phyloP scores from a whole-genome alignment of 352 stramenopile genomes.

The Pythium grandisporangium region DNA sequence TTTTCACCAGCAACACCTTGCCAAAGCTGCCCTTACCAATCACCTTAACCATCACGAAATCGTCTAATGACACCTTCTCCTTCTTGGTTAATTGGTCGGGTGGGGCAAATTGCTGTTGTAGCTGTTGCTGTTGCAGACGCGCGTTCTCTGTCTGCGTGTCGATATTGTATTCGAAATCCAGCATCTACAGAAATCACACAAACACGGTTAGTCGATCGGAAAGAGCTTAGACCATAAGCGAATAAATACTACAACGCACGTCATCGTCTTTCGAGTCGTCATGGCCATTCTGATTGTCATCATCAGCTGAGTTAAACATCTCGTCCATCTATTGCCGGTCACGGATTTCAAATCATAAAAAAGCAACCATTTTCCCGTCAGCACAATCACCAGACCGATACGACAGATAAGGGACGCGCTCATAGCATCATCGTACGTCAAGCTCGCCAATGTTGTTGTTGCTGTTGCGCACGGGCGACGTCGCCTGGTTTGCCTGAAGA shows the following conservation, averaged over 20 bases:
- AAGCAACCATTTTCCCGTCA: neutral
- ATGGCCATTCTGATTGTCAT: constrained; percentile 35
- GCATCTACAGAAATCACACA: constrained; percentile 52
- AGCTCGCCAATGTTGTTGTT: constrained; percentile 73
- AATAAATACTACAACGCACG: constrained; percentile 13
- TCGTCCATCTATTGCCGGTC: constrained; percentile 60
- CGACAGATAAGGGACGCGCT: no score
- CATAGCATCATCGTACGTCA: constrained; percentile 30
- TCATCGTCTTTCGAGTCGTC: constrained; percentile 48
- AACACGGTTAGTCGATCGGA: no score
- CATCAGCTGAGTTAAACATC: constrained; percentile 73
- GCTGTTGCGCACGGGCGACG: constrained; percentile 7
- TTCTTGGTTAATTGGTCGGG: constrained; percentile 26
- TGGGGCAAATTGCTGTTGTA: constrained; percentile 32
- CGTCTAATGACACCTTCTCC: constrained; percentile 84
- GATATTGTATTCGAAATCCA: constrained; percentile 65
- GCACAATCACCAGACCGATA: neutral
- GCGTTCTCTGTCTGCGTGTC: constrained; percentile 22
- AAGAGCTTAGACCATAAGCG: no score
- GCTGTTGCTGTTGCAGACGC: constrained; percentile 34
- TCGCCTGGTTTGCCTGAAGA: constrained; percentile 29
- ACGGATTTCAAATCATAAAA: no score
- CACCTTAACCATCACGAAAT: constrained; percentile 96
- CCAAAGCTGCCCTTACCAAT: constrained; percentile 95
- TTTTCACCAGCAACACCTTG: constrained; percentile 95